Evolutionary conservation across 2,329 filamentous ascomycete genomes (phyloP).

Genomic region (Ciborinia camelliae): DNA sequence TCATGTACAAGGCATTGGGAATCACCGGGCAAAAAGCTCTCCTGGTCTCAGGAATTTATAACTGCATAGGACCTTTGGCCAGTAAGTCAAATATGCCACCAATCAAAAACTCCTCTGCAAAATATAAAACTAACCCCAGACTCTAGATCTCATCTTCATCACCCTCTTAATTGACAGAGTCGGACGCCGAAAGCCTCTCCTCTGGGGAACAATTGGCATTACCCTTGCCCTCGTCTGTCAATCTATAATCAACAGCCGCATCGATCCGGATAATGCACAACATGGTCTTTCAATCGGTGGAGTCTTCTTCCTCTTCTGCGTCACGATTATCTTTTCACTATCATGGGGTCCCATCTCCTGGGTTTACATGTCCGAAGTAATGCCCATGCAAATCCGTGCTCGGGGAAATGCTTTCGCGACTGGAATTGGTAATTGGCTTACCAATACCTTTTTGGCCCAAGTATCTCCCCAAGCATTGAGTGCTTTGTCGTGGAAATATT

Average conservation of each 20-base stretch:
- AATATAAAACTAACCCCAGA: not conserved
- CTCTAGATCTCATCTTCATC: slow-evolving; percentile 55
- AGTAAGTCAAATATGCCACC: slow-evolving; percentile 24
- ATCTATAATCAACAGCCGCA: slow-evolving; percentile 53
- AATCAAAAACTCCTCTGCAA: not conserved
- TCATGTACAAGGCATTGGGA: slow-evolving; percentile 55
- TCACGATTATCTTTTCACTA: slow-evolving; percentile 57
- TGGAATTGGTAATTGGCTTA: slow-evolving; percentile 56
- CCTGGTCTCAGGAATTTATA: slow-evolving; percentile 59
- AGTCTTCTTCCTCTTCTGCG: slow-evolving; percentile 64
- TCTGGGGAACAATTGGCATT: slow-evolving; percentile 53
- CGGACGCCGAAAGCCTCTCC: slow-evolving; percentile 49
- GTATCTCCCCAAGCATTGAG: slow-evolving; percentile 52
- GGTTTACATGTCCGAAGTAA: slow-evolving; percentile 65
- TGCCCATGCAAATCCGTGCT: slow-evolving; percentile 62
- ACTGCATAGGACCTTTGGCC: slow-evolving; percentile 52
- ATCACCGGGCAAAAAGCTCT: slow-evolving; percentile 52
- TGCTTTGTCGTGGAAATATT: slow-evolving; percentile 51
- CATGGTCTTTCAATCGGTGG: slow-evolving; percentile 54
- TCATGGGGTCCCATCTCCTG: slow-evolving; percentile 59
- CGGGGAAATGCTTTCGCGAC: slow-evolving; percentile 56
- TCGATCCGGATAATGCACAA: slow-evolving; percentile 40
- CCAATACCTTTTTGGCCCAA: slow-evolving; percentile 57
- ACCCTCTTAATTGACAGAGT: slow-evolving; percentile 53
- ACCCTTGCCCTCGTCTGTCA: slow-evolving; percentile 58